Percentiles rank a stretch among this genome's conserved stretches.
Conservation (phyloP, 805 yeast species). For the Sugiyamaella americana region DNA sequence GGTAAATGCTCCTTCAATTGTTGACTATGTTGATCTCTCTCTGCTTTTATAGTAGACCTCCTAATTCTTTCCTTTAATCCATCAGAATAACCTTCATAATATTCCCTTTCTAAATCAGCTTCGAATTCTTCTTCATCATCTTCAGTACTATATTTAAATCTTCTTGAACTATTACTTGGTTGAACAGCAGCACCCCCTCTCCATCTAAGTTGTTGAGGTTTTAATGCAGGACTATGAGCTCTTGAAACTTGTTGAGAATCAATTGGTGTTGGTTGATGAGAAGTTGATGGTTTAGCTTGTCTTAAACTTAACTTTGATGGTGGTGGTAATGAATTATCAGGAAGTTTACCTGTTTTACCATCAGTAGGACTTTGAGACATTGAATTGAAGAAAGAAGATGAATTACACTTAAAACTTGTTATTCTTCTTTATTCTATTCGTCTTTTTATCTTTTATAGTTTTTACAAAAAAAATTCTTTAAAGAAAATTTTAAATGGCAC, state of each 20-base stretch:
- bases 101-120: conserved; percentile 51
- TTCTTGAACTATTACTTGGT: conserved; percentile 13
- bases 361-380: too few relatives aligned
- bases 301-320: too few relatives aligned
- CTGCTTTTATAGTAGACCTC: conserved; percentile 6
- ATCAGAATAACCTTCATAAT: conserved; percentile 67
- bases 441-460: too few relatives aligned
- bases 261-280: too few relatives aligned
- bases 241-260: not conserved
- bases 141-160: conserved; percentile 63
- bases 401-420: too few relatives aligned
- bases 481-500: too few relatives aligned
- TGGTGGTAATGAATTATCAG: too few relatives aligned
- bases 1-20: not conserved
- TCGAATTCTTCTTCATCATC: conserved; percentile 73
- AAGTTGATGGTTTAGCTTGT: too few relatives aligned
- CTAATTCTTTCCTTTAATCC: conserved; percentile 47
- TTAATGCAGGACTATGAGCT: not conserved
- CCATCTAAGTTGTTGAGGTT: conserved; percentile 10
- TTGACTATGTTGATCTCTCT: not conserved
- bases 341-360: too few relatives aligned
- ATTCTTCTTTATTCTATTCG: too few relatives aligned
- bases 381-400: too few relatives aligned
- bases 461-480: too few relatives aligned
- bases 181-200: conserved; percentile 7